Base-by-base conservation (phyloP, 2,329 filamentous ascomycete genomes). In the Aspergillus glaucus region DNA sequence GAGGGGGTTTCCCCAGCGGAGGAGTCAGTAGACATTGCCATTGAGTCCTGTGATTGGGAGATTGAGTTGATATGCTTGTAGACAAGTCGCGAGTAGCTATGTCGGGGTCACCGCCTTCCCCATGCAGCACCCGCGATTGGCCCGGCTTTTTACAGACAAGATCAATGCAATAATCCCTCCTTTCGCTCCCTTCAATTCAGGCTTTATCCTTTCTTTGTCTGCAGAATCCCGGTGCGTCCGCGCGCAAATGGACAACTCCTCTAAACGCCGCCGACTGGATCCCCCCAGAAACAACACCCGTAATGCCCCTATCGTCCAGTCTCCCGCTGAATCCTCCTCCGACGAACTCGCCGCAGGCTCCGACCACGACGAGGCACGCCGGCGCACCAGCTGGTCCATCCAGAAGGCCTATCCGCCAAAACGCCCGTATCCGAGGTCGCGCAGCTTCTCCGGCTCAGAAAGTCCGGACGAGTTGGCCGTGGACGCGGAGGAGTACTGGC, bases 391-490 rank as follows among this genome's bases (percentile, higher is more conserved):
- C 55, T 69, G 67, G 65, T 58, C 58, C 6, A 47, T 54, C 4
- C 57, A 64, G 26, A 67, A 64, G 48, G 58, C 52, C 22, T 58
- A 63, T 45, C 59, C 65, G 8, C 62, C 64, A 21, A 60, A 61
- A 37, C 60, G 62, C 4, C 56, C 60, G 7, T 57, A 61, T 45
- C 55, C 51, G 6, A 55, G 59, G 6, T 55, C 58, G 21, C 62
- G 58, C 45, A 62, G 55, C 34, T 57, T 57, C 47, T 64, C 60
- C 45, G 63, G 60, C n/a, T 69, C 65, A 3, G 69, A 65, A 8
- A 70, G 57, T 30, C 72, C 78, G 6, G 76, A 79, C 51, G 75
- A 77, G 47, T 62, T 70, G 51, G 66, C 62, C 28, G 64, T 56
- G 51, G 69, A 73, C 55, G 57, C 68, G 44, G 56, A 65, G 49